Evolutionary conservation across 2,329 filamentous ascomycete genomes (phyloP), one percentile per base, ranked within the genome.

Genomic region (Elsinoe necatrix): DNA sequence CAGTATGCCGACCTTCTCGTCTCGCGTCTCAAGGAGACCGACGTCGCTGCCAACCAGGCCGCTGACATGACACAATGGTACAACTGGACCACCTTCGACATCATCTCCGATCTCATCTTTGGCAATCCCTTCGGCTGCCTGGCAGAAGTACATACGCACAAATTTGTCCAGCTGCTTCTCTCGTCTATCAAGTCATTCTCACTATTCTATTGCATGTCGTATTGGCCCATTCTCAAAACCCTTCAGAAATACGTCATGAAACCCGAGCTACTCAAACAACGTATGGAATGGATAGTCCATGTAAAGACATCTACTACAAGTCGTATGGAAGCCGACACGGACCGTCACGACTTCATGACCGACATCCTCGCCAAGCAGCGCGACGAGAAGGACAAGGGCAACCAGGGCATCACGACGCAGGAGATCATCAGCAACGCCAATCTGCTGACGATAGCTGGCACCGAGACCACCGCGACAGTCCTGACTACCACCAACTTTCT

Each of bases 401-500:
- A 69, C 61, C 64, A 67, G 27, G 66, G 4, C 54, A 69, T 14
- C 63, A 67, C 60, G 60, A 58, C 56, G 14, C 61, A 51, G 0
- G 67, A 71, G 54, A 66, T 73, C 16, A 62, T 68, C 54, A 61
- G 64, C 1, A 72, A 69, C 2, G 68, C 67, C 14, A 61, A 64
- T 52, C 51, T 68, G 0, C 47, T 69, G 29, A 64, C 79, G 27
- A 65, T 75, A 12, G 77, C 75, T 4, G 77, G 77, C 3, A 75
- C 73, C 2, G 77, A 80, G 61, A 80, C 77, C 4, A 78, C 76
- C 0, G 74, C 77, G 0, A 77, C 75, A 0, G 65, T 75, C 2
- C 66, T 79, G 14, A 69, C 59, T 63, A 74, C 61, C 62, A 68
- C 59, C 12, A 66, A 67, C 8, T 79, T 70, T 58, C 63, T 74